Percentiles rank a stretch among this genome's conserved stretches.
phyloP scores from a whole-genome alignment of 78 protist genomes.

The Dictyostelium brefeldianum region DNA sequence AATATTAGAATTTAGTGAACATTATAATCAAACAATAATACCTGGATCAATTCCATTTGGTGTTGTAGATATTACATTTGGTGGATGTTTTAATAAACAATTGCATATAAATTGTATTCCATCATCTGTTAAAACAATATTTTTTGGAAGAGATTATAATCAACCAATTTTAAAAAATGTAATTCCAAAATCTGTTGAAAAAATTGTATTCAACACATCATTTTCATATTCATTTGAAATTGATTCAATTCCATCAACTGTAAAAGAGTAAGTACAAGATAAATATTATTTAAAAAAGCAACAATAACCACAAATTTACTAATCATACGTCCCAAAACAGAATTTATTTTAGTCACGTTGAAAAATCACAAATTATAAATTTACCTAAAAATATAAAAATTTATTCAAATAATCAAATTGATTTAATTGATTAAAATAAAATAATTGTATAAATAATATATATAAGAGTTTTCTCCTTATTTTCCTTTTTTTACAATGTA shows the following conservation, averaged over 20 bases:
- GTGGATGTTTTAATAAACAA: background rate
- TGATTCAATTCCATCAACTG: background rate
- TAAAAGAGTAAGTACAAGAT: background rate
- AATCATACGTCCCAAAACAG: too few relatives aligned
- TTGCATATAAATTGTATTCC: background rate
- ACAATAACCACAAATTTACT: too few relatives aligned
- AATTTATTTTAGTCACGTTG: too few relatives aligned
- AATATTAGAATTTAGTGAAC: background rate
- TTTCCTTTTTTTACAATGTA: too few relatives aligned
- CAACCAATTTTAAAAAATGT: background rate
- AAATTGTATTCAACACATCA: background rate
- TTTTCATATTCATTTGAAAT: background rate
- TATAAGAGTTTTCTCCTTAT: too few relatives aligned
- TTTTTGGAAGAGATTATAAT: background rate
- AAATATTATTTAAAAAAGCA: too few relatives aligned
- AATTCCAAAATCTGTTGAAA: background rate
- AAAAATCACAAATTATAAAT: too few relatives aligned
- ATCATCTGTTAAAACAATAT: background rate
- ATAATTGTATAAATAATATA: too few relatives aligned
- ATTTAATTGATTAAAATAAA: too few relatives aligned
- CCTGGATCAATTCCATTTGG: background rate
- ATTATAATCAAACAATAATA: background rate
- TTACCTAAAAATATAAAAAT: too few relatives aligned
- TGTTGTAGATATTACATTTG: background rate
- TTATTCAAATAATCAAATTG: too few relatives aligned